Evolutionary conservation across 2,329 filamentous ascomycete species (phyloP).

Genomic region (Aspergillus novoparasiticus): DNA sequence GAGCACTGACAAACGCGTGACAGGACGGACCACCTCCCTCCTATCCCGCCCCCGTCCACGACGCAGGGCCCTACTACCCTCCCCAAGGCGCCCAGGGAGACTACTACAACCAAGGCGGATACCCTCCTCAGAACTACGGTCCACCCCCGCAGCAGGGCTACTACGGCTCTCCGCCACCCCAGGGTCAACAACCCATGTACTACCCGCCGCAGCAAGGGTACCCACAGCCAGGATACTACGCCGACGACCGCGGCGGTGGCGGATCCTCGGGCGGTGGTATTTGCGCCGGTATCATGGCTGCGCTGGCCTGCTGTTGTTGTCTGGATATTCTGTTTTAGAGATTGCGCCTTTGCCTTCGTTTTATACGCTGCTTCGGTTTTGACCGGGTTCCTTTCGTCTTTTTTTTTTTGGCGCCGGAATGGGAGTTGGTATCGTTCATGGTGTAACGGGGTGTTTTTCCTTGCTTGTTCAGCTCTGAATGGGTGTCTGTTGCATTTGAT

Average conservation of each 20-base stretch:
- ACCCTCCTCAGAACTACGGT: slow-evolving; percentile 33
- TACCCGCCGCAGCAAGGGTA: slow-evolving; percentile 39
- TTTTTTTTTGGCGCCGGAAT: slow-evolving; percentile 6
- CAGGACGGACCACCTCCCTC: slow-evolving; percentile 41
- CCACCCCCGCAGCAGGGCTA: slow-evolving; percentile 33
- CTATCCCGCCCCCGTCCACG: slow-evolving; percentile 38
- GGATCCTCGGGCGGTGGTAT: slow-evolving; percentile 40
- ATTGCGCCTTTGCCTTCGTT: neutral
- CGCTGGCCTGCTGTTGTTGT: slow-evolving; percentile 53
- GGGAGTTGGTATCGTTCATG: neutral
- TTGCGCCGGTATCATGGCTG: slow-evolving; percentile 51
- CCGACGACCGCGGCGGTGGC: slow-evolving; percentile 35
- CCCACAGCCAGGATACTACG: slow-evolving; percentile 42
- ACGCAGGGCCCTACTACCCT: slow-evolving; percentile 32
- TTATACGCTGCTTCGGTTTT: neutral
- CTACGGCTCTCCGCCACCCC: slow-evolving; percentile 24
- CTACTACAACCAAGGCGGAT: slow-evolving; percentile 36
- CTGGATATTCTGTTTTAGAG: slow-evolving; percentile 50
- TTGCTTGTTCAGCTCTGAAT: neutral
- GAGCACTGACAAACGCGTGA: neutral
- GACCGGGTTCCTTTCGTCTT: neutral
- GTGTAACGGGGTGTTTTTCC: neutral
- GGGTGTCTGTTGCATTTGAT: neutral
- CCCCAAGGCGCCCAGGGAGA: slow-evolving; percentile 33
- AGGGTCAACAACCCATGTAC: slow-evolving; percentile 27